A percentile compares a stretch with the other conserved stretches of the same genome.
phyloP scores from a whole-genome alignment of 805 yeast species.

The Candida xyloterini region DNA sequence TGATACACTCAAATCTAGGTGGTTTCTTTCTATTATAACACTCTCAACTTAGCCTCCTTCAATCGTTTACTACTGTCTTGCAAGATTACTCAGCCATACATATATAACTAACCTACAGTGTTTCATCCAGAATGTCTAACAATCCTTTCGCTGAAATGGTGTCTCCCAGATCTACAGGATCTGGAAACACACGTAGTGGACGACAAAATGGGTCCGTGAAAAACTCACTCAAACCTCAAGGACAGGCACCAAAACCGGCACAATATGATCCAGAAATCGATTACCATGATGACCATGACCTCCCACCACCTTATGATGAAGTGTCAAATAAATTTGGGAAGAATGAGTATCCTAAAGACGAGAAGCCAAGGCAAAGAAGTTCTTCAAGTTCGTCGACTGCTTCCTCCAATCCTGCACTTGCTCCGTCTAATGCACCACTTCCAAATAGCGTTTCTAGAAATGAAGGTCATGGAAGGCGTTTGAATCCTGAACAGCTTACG shows the following conservation, averaged over 20 bases:
- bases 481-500: slow-evolving; percentile 21
- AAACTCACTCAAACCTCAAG: slow-evolving; percentile 30
- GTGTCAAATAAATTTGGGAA: slow-evolving; percentile 46
- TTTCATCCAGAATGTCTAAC: slow-evolving; percentile 34
- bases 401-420: slow-evolving; percentile 29
- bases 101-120: slow-evolving; percentile 7
- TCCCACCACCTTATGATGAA: slow-evolving; percentile 70
- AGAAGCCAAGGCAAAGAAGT: slow-evolving; percentile 30
- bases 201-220: slow-evolving; percentile 18
- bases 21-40: background rate
- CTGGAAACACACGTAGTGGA: slow-evolving; percentile 27
- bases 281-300: slow-evolving; percentile 26
- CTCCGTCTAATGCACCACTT: slow-evolving; percentile 13
- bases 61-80: background rate
- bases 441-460: slow-evolving; percentile 13
- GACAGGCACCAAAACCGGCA: background rate
- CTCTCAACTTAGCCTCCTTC: background rate
- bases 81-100: background rate
- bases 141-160: slow-evolving; percentile 54
- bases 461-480: slow-evolving; percentile 23
- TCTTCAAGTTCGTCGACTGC: slow-evolving; percentile 14
- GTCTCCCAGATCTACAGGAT: slow-evolving; percentile 36
- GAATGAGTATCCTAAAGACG: slow-evolving; percentile 54
- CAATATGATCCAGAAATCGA: slow-evolving; percentile 27
- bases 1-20: background rate